A percentile compares a stretch with the other conserved stretches of the same genome.
phyloP scores from a whole-genome alignment of 2,329 filamentous ascomycete genomes.

The Aureobasidium sp. region DNA sequence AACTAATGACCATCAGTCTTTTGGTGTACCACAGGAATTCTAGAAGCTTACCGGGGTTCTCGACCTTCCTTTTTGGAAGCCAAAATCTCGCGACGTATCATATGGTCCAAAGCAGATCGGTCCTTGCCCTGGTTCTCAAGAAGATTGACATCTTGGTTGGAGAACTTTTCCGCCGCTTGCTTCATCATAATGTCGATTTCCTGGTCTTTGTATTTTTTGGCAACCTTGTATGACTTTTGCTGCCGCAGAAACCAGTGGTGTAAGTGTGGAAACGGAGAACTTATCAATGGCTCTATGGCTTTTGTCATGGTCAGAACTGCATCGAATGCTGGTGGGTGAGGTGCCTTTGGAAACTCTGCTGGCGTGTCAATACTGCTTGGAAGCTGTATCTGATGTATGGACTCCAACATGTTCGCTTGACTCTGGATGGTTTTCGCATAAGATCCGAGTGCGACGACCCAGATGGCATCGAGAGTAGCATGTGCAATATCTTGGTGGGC shows the following conservation, averaged over 20 bases:
- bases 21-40: not conserved
- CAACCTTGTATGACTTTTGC: constrained; percentile 10
- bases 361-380: constrained; percentile 11
- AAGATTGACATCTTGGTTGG: constrained; percentile 19
- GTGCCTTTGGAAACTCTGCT: constrained; percentile 20
- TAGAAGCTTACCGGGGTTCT: constrained; percentile 20
- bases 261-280: constrained; percentile 22
- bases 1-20: constrained; percentile 16
- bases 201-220: constrained; percentile 24
- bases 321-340: constrained; percentile 21
- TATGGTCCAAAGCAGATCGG: constrained; percentile 32
- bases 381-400: constrained; percentile 7
- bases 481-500: constrained; percentile 31
- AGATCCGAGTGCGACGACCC: constrained; percentile 33
- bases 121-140: constrained; percentile 25
- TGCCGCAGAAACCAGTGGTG: constrained; percentile 22
- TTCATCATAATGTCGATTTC: constrained; percentile 32
- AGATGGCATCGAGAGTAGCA: constrained; percentile 35
- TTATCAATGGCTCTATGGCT: constrained; percentile 21
- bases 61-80: constrained; percentile 31
- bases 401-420: constrained; percentile 19
- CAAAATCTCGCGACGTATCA: constrained; percentile 30
- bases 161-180: constrained; percentile 24
- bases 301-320: constrained; percentile 23
- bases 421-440: constrained; percentile 27